Evolutionary conservation across 2,329 filamentous ascomycete genomes (phyloP), one percentile per base, ranked within the genome.

Genomic region (Zelopaecilomyces penicillatus): DNA sequence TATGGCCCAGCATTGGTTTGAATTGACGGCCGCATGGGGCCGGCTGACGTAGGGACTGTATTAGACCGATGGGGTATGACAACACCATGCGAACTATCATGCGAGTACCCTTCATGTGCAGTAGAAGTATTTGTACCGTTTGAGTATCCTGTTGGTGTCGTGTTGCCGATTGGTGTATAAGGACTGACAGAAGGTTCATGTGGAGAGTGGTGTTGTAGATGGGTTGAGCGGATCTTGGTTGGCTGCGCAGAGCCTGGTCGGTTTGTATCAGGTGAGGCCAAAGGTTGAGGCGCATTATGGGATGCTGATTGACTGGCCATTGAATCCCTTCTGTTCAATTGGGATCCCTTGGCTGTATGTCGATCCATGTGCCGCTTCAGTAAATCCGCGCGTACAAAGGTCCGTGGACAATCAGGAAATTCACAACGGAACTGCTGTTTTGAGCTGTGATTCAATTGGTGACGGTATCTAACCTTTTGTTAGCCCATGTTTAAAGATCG

Each of bases 391-490:
- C 93, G 82, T 46, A 97, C 91, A 67, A 97, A 98, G 30, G 86
- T 83, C 42, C 91, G 84, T 49, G 83, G 80, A 65, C 93, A 98
- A 59, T 90, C 88, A 19, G 87, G 87, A 57, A 90, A 95, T 59
- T 94, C 87, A 70, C 93, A 97, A 58, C 81, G 80, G 62, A 95
- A 97, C 44, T 95, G 95, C 61, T 94, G 87, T 67, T 96, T 96
- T 12, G 91, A 91, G 46, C 87, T 85, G 67, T 97, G 93, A 62
- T 98, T 98, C 54, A 97, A 69, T 67, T 97, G 90, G 66, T 97
- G 91, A 38, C 93, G 82, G 68, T 96, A 81, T 38, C 79, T 83
- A 49, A 19, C 35, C 6, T 30, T 10, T 42, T 19, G 44, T 54
- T 32, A 52, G 50, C 33, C 28, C 32, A 26, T 6, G 31, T 12